Evolutionary conservation across 1,284 basidiomycete species (phyloP), one percentile per base, ranked within the genome.

Genomic region (Moesziomyces globuligerus): DNA sequence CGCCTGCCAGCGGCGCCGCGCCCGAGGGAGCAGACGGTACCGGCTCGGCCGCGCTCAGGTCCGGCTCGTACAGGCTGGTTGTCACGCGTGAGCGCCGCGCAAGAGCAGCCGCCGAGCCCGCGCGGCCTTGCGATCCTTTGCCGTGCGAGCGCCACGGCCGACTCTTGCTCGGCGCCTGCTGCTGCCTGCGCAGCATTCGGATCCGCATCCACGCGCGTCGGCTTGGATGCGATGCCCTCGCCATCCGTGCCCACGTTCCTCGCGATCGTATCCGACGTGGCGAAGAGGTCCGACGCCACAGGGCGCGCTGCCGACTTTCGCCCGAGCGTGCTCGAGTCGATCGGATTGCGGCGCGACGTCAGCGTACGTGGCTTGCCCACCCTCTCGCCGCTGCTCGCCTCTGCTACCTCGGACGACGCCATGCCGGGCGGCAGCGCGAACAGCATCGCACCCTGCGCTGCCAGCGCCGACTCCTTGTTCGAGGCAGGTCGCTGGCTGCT

Each of bases 1-100:
- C 29, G 2, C 36, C 46, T n/a, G n/a, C 9, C 21, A 39, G 23
- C 42, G 13, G 25, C 13, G 13, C 29, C 13, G 29, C 29, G 17
- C 13, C 13, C 9, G 9, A 13, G n/a, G n/a, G n/a, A n/a, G n/a
- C n/a, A 18, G 42, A 44, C 11, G 43, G 24, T 1, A 25, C 9
- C 25, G 39, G 10, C 15, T 18, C 37, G 4, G 51, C 20, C 15
- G n/a, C 20, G 26, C 42, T 13, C 18, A 69, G 20, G 20, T 69
- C 66, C 4, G 68, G 61, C n/a, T 71, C 50, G 43, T 71, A 71
- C 17, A 71, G n/a, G 13, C 56, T 60, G 7, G 60, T 59, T 0
- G 68, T 65, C 21, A 71, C 56, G n/a, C 47, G 48, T 0, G 56
- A 60, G 15, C 68, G 18, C 15, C 61, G 25, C 0, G 59, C 60